Conservation (phyloP, 306 rosid genomes). For the Albizia julibrissin region DNA sequence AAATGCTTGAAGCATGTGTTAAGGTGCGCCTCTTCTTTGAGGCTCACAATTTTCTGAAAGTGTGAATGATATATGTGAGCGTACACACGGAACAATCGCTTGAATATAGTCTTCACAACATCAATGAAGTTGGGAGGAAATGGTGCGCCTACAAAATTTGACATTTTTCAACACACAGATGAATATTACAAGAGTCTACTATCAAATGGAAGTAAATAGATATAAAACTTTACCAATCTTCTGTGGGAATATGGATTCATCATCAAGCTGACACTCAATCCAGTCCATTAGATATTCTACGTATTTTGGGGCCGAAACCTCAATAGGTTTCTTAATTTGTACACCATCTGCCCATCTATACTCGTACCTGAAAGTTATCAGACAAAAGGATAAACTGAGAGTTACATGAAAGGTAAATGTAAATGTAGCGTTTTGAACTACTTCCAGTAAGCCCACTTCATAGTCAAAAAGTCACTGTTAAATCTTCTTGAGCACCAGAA, state of each 20-base stretch:
- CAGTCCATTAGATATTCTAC: constrained; percentile 99
- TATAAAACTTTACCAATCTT: constrained; percentile 69
- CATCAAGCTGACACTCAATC: constrained; percentile 96
- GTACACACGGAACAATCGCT: constrained; percentile 91
- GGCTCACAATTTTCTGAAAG: constrained; percentile 97
- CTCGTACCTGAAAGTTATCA: constrained; percentile 70
- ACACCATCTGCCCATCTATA: constrained; percentile 99
- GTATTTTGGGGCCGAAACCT: constrained; percentile 97
- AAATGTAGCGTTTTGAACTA: not conserved
- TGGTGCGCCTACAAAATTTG: constrained; percentile 68
- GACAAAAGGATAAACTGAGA: constrained; percentile 30
- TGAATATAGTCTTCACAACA: constrained; percentile 94
- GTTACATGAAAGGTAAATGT: constrained; percentile 1
- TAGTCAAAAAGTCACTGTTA: not conserved
- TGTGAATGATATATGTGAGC: constrained; percentile 98
- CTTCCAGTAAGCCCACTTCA: not conserved
- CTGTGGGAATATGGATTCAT: constrained; percentile 97
- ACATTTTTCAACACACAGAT: constrained; percentile 11
- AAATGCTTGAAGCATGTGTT: constrained; percentile 99
- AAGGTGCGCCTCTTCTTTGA: constrained; percentile 97
- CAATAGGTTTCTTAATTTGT: constrained; percentile 92
- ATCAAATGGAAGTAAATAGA: not conserved
- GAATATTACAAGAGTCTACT: constrained; percentile 11
- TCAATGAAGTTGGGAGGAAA: constrained; percentile 89
- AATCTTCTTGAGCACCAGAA: not conserved